A percentile compares a stretch with the other conserved stretches of the same genome.
These are phyloP conservation scores for Lagenidium giganteum DNA, from an alignment of 352 stramenopile genomes.

Conservation along the genomic window DNA sequence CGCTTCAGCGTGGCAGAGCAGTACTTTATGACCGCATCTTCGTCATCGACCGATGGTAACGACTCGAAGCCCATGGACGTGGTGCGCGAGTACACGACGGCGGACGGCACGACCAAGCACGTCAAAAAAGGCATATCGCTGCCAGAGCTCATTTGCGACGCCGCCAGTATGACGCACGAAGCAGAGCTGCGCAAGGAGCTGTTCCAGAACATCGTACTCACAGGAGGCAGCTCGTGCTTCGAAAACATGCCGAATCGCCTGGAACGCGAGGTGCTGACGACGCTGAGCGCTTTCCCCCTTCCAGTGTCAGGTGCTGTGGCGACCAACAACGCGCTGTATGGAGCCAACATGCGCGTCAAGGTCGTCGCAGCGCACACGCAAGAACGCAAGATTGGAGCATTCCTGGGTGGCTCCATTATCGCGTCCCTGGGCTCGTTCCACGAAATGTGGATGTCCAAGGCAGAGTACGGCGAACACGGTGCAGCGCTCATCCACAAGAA, in stretches of 20 bases:
- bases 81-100: constrained; percentile 3
- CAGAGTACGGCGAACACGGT: constrained; percentile 98
- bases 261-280: constrained; percentile 64
- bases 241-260: constrained; percentile 70
- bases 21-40: constrained; percentile 53
- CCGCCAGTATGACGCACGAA: constrained; percentile 53
- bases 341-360: constrained; percentile 60
- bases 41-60: neutral
- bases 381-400: constrained; percentile 65
- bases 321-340: constrained; percentile 6
- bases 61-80: neutral
- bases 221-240: constrained; percentile 75
- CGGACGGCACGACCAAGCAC: neutral
- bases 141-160: constrained; percentile 60
- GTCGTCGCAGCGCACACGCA: constrained; percentile 56
- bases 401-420: constrained; percentile 96
- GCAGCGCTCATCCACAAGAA: constrained; percentile 97
- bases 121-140: constrained; percentile 39
- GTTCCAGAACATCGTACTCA: constrained; percentile 81
- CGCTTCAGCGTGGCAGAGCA: constrained; percentile 87
- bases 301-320: constrained; percentile 16
- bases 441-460: constrained; percentile 99
- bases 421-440: constrained; percentile 96
- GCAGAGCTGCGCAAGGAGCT: constrained; percentile 73
- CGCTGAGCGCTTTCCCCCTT: constrained; percentile 33